These are phyloP conservation scores for Geotrichum aggregatum DNA, from an alignment of 1,139 yeast species.

Conservation along the genomic window DNA sequence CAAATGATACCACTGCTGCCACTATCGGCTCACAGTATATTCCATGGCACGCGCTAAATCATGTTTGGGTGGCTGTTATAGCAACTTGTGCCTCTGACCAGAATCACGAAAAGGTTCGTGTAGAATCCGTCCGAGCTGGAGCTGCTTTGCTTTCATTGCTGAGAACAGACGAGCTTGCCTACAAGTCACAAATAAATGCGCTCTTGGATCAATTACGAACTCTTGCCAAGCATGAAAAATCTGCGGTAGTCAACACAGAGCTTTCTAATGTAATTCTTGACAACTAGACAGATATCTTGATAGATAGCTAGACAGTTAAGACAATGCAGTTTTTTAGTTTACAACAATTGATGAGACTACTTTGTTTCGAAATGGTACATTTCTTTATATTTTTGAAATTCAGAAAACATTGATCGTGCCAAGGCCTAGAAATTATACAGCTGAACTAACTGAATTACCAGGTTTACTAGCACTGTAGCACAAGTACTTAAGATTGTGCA, in stretches of 20 bases:
- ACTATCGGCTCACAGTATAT: conserved; percentile 33
- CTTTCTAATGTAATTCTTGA: conserved; percentile 9
- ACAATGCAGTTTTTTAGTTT: no score
- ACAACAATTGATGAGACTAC: conserved; percentile 82
- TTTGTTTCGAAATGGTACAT: conserved; percentile 88
- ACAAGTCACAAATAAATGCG: conserved; percentile 10
- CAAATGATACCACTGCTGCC: conserved; percentile 27
- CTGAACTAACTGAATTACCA: conserved; percentile 86
- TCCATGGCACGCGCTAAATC: conserved; percentile 24
- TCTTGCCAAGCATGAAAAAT: conserved; percentile 6
- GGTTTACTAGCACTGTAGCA: conserved; percentile 83
- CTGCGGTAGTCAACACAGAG: conserved; percentile 14
- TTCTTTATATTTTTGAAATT: conserved; percentile 89
- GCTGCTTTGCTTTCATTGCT: conserved; percentile 29
- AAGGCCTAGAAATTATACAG: conserved; percentile 81
- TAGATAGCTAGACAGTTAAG: conserved; percentile 82
- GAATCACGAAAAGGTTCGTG: conserved; percentile 60
- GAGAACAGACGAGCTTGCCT: conserved; percentile 25
- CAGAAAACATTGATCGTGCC: conserved; percentile 83
- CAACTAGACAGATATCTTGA: background rate
- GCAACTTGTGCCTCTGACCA: conserved; percentile 42
- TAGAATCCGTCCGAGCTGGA: conserved; percentile 47
- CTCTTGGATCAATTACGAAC: conserved; percentile 12
- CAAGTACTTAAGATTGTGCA: conserved; percentile 87
- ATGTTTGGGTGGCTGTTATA: conserved; percentile 36